Evolutionary conservation across 2,329 filamentous ascomycete species (phyloP).

Genomic region (Diaporthe vexans): DNA sequence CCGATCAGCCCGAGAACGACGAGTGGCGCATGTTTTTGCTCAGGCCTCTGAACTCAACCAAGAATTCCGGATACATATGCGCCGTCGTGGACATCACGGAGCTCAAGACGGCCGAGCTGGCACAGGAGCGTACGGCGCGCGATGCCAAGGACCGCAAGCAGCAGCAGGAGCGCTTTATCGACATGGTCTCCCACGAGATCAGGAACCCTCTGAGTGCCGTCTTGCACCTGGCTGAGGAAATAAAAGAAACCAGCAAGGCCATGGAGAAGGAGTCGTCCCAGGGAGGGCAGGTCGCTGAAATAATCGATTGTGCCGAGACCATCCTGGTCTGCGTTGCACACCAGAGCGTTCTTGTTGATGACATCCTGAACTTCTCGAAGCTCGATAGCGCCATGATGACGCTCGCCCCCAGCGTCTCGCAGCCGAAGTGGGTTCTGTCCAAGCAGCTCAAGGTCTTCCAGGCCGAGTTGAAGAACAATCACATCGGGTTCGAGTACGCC

Average conservation of each 20-base stretch:
- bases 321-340: constrained; percentile 33
- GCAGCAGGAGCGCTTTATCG: constrained; percentile 36
- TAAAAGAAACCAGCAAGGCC: constrained; percentile 23
- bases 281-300: neutral
- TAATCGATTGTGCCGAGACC: constrained; percentile 18
- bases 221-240: constrained; percentile 22
- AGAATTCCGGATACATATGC: constrained; percentile 6
- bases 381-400: constrained; percentile 33
- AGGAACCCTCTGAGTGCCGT: constrained; percentile 35
- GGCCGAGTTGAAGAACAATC: constrained; percentile 23
- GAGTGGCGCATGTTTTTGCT: constrained; percentile 36
- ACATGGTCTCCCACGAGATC: constrained; percentile 35
- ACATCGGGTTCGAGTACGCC: constrained; percentile 7
- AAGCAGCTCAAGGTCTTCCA: constrained; percentile 34
- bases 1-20: neutral
- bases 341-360: constrained; percentile 33
- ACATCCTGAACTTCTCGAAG: constrained; percentile 33
- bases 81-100: constrained; percentile 32
- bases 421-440: constrained; percentile 24
- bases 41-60: neutral
- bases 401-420: constrained; percentile 22
- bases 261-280: neutral
- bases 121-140: constrained; percentile 12
- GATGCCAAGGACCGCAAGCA: constrained; percentile 35
- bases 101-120: constrained; percentile 25